Evolutionary conservation across 345 rosid genomes (phyloP).

Genomic region (Acer campestre): DNA sequence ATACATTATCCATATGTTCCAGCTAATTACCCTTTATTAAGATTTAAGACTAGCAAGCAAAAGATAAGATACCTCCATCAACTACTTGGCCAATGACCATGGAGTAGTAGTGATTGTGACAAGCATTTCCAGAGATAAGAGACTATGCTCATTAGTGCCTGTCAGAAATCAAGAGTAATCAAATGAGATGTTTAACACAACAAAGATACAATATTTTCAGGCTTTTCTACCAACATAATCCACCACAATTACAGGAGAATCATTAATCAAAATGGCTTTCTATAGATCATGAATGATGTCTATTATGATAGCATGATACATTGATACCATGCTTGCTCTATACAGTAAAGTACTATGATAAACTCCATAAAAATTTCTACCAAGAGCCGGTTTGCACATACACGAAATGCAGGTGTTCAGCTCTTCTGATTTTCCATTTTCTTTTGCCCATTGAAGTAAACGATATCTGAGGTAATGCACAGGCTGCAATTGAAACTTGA

Average conservation of each 20-base stretch:
- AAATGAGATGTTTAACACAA: neutral
- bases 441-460: neutral
- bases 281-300: neutral
- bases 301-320: neutral
- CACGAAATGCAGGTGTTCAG: neutral
- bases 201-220: neutral
- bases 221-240: constrained; percentile 6
- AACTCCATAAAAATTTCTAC: neutral
- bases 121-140: neutral
- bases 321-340: neutral
- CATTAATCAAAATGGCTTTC: neutral
- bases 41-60: neutral
- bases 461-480: neutral
- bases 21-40: neutral
- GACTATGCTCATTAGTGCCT: neutral
- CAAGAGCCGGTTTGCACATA: neutral
- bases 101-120: neutral
- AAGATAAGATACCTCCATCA: neutral
- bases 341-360: neutral
- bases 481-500: neutral
- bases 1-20: neutral
- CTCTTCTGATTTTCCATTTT: neutral
- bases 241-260: constrained; percentile 1
- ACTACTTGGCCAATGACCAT: neutral
- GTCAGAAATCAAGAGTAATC: neutral